Evolutionary conservation across 164 flowering plant species (phyloP).

Genomic region (Paratinospora sagittata): DNA sequence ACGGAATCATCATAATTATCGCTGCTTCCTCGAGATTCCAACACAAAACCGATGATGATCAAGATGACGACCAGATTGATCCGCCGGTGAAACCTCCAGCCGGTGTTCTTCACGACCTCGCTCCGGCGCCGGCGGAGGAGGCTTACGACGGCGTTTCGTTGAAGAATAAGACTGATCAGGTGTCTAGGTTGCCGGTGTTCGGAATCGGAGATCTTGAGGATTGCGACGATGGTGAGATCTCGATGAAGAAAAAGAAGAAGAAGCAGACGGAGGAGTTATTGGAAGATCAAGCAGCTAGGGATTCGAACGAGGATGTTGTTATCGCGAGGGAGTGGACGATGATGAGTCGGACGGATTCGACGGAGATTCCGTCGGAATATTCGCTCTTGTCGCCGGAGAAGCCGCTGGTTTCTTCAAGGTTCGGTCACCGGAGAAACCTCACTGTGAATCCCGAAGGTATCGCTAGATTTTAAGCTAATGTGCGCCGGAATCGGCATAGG

Average conservation of each 20-base stretch:
- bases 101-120: neutral
- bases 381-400: constrained; percentile 27
- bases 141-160: neutral
- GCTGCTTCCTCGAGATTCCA: constrained; percentile 67
- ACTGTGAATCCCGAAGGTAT: constrained; percentile 68
- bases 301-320: constrained; percentile 26
- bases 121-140: neutral
- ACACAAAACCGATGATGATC: neutral
- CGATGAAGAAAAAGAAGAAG: neutral
- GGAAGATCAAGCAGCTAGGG: too few relatives aligned
- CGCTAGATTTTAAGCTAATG: too few relatives aligned
- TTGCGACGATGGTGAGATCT: neutral
- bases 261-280: neutral
- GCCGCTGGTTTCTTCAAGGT: constrained; percentile 56
- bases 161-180: neutral
- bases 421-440: constrained; percentile 44
- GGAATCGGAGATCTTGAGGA: neutral
- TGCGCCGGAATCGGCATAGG: too few relatives aligned
- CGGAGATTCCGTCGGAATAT: constrained; percentile 20
- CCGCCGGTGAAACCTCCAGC: neutral
- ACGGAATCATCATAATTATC: constrained; percentile 73
- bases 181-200: too few relatives aligned
- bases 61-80: neutral
- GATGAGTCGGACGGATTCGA: constrained; percentile 24
- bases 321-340: constrained; percentile 23